Conservation (phyloP, 2,329 filamentous ascomycete genomes). For the Kalaharituber pfeilii region DNA sequence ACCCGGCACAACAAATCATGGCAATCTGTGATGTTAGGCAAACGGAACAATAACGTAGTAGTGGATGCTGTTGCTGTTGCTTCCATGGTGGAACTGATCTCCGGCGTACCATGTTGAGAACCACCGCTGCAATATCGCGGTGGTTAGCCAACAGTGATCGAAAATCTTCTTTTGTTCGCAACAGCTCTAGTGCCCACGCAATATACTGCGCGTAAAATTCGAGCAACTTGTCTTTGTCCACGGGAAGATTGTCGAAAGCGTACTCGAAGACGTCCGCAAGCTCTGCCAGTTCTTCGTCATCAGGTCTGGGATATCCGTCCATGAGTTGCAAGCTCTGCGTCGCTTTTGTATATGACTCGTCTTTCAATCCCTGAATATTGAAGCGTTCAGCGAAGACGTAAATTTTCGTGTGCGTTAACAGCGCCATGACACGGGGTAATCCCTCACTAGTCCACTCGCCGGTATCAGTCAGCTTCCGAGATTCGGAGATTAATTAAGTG, state of each 20-base stretch:
- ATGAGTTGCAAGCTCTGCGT: background rate
- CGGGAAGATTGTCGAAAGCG: slow-evolving; percentile 6
- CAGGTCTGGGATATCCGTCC: background rate
- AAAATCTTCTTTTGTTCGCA: slow-evolving; percentile 3
- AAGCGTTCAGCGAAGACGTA: background rate
- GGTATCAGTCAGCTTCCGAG: background rate
- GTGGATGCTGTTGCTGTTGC: background rate
- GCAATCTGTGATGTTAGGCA: background rate
- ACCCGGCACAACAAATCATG: background rate
- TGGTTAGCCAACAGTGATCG: background rate
- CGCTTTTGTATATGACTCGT: background rate
- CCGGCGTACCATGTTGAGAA: background rate
- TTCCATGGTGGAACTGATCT: background rate
- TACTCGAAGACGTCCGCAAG: slow-evolving; percentile 4
- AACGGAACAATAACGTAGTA: background rate
- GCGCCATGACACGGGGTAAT: background rate
- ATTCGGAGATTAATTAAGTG: background rate
- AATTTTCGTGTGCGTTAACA: background rate
- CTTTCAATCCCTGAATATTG: background rate
- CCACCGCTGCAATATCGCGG: background rate
- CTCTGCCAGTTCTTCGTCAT: background rate
- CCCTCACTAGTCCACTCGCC: too few species aligned
- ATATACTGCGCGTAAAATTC: slow-evolving; percentile 1
- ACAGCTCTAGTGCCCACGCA: slow-evolving; percentile 4
- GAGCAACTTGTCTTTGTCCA: slow-evolving; percentile 2